Conservation (phyloP, 148 eudicot species). For the Nepenthes mirabilis region DNA sequence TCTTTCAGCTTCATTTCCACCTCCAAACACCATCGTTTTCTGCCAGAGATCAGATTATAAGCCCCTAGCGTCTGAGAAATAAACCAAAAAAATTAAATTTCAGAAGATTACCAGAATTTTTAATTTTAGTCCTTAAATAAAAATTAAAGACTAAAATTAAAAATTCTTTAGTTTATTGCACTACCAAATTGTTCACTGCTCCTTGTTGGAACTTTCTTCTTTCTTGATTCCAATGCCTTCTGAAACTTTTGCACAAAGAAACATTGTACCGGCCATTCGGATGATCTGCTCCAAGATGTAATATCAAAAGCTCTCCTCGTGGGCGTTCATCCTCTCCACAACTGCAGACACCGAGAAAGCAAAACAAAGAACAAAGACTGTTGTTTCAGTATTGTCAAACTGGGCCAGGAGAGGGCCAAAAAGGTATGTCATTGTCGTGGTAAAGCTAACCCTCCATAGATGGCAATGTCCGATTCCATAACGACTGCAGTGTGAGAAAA, state of each 20-base stretch:
- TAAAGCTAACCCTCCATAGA: slow-evolving; percentile 76
- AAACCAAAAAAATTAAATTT: neutral
- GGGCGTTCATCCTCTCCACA: slow-evolving; percentile 97
- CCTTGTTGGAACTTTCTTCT: slow-evolving; percentile 17
- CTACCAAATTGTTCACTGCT: slow-evolving; percentile 26
- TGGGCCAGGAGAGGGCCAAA: neutral
- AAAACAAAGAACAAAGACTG: neutral
- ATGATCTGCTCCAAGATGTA: slow-evolving; percentile 52
- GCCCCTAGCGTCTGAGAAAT: neutral
- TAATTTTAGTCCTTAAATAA: no score
- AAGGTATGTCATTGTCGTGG: neutral
- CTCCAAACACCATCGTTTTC: slow-evolving; percentile 20
- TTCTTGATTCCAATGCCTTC: slow-evolving; percentile 23
- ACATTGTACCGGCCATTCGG: slow-evolving; percentile 28
- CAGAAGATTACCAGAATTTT: no score
- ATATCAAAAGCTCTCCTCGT: slow-evolving; percentile 52
- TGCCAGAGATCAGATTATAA: neutral
- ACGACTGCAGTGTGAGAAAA: slow-evolving; percentile 81
- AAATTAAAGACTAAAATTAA: no score
- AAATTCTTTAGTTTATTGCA: no score
- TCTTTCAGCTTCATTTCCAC: slow-evolving; percentile 18
- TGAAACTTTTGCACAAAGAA: slow-evolving; percentile 32
- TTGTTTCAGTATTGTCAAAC: neutral
- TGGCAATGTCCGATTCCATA: slow-evolving; percentile 39
- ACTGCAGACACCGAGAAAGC: slow-evolving; percentile 15